Evolutionary conservation across 2,329 filamentous ascomycete genomes (phyloP), one percentile per base, ranked within the genome.

Genomic region (Aspergillus texensis): DNA sequence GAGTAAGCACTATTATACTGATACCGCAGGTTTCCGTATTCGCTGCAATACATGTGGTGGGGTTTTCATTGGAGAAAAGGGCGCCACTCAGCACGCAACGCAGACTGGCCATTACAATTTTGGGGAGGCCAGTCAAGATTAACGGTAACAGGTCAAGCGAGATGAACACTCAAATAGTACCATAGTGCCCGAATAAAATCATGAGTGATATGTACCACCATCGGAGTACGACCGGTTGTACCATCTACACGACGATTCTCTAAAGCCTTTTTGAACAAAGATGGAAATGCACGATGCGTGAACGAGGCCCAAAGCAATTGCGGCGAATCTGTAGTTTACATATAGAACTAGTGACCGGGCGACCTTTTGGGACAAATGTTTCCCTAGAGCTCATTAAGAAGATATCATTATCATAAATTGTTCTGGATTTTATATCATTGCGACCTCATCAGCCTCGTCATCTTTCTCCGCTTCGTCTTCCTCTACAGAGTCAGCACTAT

Each of bases 1-100:
- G 68, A 84, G 87, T 58, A 88, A 85, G 63, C 88, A 96, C 75
- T 98, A 98, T 75, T 97, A 88, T 71, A 97, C 94, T 0, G 93
- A 97, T 75, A 96, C 93, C 0, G 86, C 91, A 26, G 89, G 89
- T 0, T 93, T 97, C 73, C 83, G 86, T 43, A 86, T 97, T 63
- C 88, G 84, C 71, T 98, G 94, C 76, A 92, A 93, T 67, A 81
- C 84, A 3, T 84, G 82, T 61, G 79, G 80, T 5, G 75, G 73
- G 19, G 72, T 73, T 41, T 79, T 81, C 62, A 74, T 77, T 10
- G 82, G 82, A 19, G 81, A 83, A 69, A 79, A 76, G 52, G 81
- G 80, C 26, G 82, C 81, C 2, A 78, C 78, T 0, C 72, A 80
- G 67, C 82, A 84, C 73, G 82, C 82, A 21, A 67, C 75, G 52